Percentiles rank a stretch among this genome's conserved stretches.
Conservation (phyloP, 305 asterid species). For the Fraxinus paxiana region DNA sequence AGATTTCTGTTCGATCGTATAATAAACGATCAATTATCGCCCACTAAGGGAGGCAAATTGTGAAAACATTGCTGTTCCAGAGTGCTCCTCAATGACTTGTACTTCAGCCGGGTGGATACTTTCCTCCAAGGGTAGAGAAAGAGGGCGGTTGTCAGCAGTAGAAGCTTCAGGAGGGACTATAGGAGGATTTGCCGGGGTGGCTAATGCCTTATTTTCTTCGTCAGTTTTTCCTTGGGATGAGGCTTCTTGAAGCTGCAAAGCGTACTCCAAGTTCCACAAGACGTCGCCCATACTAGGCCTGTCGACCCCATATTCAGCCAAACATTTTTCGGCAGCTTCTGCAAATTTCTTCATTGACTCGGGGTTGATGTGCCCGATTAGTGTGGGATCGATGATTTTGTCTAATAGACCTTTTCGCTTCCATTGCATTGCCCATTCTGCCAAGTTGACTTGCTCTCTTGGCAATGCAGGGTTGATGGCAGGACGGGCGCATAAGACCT, state of each 20-base stretch:
- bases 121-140: slow-evolving; percentile 28
- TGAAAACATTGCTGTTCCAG: slow-evolving; percentile 76
- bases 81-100: slow-evolving; percentile 56
- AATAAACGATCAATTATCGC: slow-evolving; percentile 27
- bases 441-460: slow-evolving; percentile 86
- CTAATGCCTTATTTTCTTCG: slow-evolving; percentile 36
- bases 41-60: slow-evolving; percentile 68
- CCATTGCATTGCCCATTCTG: slow-evolving; percentile 97
- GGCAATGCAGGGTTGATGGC: slow-evolving; percentile 76
- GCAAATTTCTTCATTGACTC: slow-evolving; percentile 60
- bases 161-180: slow-evolving; percentile 15
- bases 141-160: slow-evolving; percentile 26
- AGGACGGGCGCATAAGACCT: slow-evolving; percentile 74
- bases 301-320: slow-evolving; percentile 58
- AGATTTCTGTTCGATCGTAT: neutral
- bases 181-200: slow-evolving; percentile 21
- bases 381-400: slow-evolving; percentile 54
- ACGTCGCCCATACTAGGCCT: slow-evolving; percentile 71
- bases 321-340: slow-evolving; percentile 67
- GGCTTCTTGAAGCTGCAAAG: slow-evolving; percentile 59
- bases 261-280: slow-evolving; percentile 56
- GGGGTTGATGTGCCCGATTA: slow-evolving; percentile 46
- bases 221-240: slow-evolving; percentile 51
- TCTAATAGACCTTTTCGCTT: slow-evolving; percentile 64
- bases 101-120: slow-evolving; percentile 31